These are phyloP conservation scores for Hygrocybe punicea DNA, from an alignment of 768 basidiomycete species.

Conservation along the genomic window DNA sequence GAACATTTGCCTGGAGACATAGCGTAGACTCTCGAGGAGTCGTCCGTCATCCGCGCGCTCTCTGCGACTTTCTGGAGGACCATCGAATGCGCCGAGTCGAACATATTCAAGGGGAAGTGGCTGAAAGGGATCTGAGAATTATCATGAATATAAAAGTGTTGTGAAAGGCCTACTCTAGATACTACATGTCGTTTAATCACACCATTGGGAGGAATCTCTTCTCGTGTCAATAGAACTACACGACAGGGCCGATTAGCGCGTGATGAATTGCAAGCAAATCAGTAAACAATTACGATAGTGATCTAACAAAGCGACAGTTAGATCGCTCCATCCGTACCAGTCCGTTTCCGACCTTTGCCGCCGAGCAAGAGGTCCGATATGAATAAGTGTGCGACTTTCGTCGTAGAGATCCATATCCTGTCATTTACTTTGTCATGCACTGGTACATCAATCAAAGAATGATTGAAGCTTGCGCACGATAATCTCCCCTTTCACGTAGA, in stretches of 20 bases:
- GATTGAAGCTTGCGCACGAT: slow-evolving; percentile 48
- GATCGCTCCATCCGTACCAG: slow-evolving; percentile 68
- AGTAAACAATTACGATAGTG: slow-evolving; percentile 58
- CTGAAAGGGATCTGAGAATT: slow-evolving; percentile 34
- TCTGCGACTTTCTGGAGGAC: slow-evolving; percentile 57
- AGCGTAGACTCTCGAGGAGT: slow-evolving; percentile 54
- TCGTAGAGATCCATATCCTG: slow-evolving; percentile 84
- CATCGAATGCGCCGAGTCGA: slow-evolving; percentile 63
- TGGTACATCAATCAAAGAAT: neutral
- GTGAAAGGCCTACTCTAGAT: slow-evolving; percentile 53
- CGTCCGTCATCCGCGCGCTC: slow-evolving; percentile 58
- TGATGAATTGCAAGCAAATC: neutral
- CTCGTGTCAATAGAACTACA: slow-evolving; percentile 63
- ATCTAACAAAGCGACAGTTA: slow-evolving; percentile 66
- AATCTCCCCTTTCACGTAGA: slow-evolving; percentile 75
- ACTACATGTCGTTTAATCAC: slow-evolving; percentile 50
- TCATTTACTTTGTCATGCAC: neutral
- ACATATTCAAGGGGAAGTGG: slow-evolving; percentile 79
- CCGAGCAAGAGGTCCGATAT: slow-evolving; percentile 62
- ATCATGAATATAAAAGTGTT: neutral
- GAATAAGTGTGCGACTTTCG: slow-evolving; percentile 67
- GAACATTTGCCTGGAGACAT: slow-evolving; percentile 54
- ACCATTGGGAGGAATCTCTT: slow-evolving; percentile 53
- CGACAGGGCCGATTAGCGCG: slow-evolving; percentile 1
- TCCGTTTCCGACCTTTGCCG: slow-evolving; percentile 60